Percentiles rank a stretch among this genome's conserved stretches.
These are phyloP conservation scores for Groenewaldozyma salmanticensis DNA, from an alignment of 805 yeast species.

Conservation along the genomic window DNA sequence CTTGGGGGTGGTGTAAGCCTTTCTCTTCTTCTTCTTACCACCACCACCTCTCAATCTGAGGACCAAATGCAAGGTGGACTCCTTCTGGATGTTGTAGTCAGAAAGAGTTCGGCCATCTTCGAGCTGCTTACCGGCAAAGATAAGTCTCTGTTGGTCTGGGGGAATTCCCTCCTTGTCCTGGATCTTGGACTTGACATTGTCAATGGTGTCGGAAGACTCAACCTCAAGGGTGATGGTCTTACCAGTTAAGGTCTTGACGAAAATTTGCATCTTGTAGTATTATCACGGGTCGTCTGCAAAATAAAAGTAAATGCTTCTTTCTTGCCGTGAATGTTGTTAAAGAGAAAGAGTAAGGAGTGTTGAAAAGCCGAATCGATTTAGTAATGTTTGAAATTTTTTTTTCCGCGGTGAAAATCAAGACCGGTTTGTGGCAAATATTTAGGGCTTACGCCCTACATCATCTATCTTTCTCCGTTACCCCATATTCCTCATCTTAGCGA, in stretches of 20 bases:
- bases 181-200: constrained; percentile 92
- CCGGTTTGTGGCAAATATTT: too few relatives aligned
- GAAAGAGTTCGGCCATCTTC: constrained; percentile 90
- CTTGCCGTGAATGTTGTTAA: constrained; percentile 15
- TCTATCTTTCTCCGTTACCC: too few relatives aligned
- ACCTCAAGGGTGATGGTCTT: constrained; percentile 97
- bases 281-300: constrained; percentile 28
- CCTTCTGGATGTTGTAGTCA: constrained; percentile 98
- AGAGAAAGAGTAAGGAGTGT: not conserved
- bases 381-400: constrained; percentile 2
- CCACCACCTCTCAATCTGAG: constrained; percentile 99
- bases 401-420: not conserved
- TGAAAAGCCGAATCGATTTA: not conserved
- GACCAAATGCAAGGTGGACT: constrained; percentile 92
- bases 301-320: constrained; percentile 17
- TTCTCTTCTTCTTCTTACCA: constrained; percentile 99
- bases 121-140: constrained; percentile 96
- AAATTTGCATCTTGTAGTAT: constrained; percentile 46
- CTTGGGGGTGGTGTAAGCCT: constrained; percentile 99
- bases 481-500: too few relatives aligned
- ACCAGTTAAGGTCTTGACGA: constrained; percentile 99
- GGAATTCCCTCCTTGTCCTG: constrained; percentile 98
- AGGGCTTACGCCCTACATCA: too few relatives aligned
- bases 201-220: constrained; percentile 95
- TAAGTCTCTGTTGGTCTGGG: constrained; percentile 94